A percentile compares a stretch with the other conserved stretches of the same genome.
These are phyloP conservation scores for Kodamaea fukazawae DNA, from an alignment of 805 yeast genomes.

Conservation along the genomic window DNA sequence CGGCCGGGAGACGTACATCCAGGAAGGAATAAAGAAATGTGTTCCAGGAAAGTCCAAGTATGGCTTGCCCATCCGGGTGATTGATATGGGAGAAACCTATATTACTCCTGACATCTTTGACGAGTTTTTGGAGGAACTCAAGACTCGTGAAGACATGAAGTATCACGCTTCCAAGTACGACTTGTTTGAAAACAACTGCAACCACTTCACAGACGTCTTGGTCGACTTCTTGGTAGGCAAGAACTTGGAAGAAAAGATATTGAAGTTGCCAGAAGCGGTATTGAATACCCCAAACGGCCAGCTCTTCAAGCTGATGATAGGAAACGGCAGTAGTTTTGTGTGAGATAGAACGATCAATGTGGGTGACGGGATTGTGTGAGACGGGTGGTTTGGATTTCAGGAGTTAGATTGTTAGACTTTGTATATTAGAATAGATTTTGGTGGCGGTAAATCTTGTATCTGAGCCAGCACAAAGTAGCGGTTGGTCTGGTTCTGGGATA, in stretches of 20 bases:
- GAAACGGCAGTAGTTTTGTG: conserved; percentile 16
- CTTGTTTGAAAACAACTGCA: conserved; percentile 62
- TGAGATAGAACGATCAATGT: conserved; percentile 1
- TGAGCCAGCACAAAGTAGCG: no score
- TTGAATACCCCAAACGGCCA: conserved; percentile 39
- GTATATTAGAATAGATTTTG: no score
- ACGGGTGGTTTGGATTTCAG: no score
- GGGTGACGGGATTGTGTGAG: no score
- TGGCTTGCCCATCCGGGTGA: conserved; percentile 53
- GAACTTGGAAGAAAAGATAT: conserved; percentile 52
- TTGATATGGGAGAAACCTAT: conserved; percentile 53
- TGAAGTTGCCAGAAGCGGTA: conserved; percentile 51
- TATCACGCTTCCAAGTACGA: conserved; percentile 51
- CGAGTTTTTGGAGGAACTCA: conserved; percentile 52
- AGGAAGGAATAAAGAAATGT: conserved; percentile 49
- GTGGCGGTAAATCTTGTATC: no score
- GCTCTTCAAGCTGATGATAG: conserved; percentile 32
- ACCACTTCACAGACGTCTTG: conserved; percentile 60
- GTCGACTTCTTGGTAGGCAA: conserved; percentile 57
- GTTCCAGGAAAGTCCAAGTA: conserved; percentile 56
- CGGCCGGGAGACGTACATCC: conserved; percentile 57
- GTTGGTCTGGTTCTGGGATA: no score
- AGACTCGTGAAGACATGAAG: conserved; percentile 33
- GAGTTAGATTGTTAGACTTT: no score
- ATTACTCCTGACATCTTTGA: conserved; percentile 50